Conservation (phyloP, 768 basidiomycete genomes). For the Phlebiopsis flavidoalba region DNA sequence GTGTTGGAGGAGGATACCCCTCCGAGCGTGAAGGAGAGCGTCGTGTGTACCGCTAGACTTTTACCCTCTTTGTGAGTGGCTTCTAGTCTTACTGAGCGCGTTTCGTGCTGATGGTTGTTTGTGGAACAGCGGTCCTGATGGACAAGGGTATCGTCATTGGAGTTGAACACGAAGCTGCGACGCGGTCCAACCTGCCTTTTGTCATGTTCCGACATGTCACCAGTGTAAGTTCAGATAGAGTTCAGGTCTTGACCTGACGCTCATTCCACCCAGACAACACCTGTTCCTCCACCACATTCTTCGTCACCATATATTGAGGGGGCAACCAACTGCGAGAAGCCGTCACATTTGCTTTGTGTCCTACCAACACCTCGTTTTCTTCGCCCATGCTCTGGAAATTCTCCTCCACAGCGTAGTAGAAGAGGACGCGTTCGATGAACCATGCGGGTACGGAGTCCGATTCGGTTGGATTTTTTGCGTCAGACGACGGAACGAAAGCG, state of each 20-base stretch:
- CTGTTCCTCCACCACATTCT: slow-evolving; percentile 92
- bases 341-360: slow-evolving; percentile 76
- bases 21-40: slow-evolving; percentile 78
- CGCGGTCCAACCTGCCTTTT: slow-evolving; percentile 74
- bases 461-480: slow-evolving; percentile 25
- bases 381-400: slow-evolving; percentile 91
- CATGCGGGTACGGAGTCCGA: slow-evolving; percentile 2
- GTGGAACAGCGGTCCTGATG: slow-evolving; percentile 86
- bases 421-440: slow-evolving; percentile 51
- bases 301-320: slow-evolving; percentile 73
- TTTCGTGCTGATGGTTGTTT: background rate
- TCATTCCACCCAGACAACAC: slow-evolving; percentile 60
- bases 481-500: slow-evolving; percentile 20
- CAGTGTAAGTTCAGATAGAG: slow-evolving; percentile 45
- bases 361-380: slow-evolving; percentile 87
- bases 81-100: background rate
- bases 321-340: slow-evolving; percentile 64
- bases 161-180: slow-evolving; percentile 81
- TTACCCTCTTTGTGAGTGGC: slow-evolving; percentile 81
- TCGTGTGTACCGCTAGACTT: slow-evolving; percentile 90
- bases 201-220: slow-evolving; percentile 90
- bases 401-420: slow-evolving; percentile 92
- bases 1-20: slow-evolving; percentile 28
- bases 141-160: slow-evolving; percentile 99
- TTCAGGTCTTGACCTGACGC: background rate